A percentile compares a stretch with the other conserved stretches of the same genome.
These are phyloP conservation scores for Nakazawaea populi DNA, from an alignment of 805 yeast species.

Conservation along the genomic window DNA sequence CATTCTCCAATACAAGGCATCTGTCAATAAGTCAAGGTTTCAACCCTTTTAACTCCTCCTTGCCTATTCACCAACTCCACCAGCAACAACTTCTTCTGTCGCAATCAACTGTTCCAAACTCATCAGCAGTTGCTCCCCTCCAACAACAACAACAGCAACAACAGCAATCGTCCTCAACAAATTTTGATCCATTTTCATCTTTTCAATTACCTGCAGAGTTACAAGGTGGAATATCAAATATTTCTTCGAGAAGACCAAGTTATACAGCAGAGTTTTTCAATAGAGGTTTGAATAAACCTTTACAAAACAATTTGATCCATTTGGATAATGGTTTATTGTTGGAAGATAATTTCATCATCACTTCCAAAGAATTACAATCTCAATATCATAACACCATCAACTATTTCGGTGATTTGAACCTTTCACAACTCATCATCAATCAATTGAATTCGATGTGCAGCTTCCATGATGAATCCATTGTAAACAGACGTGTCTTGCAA, in stretches of 20 bases:
- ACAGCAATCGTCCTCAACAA: constrained; percentile 4
- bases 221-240: constrained; percentile 59
- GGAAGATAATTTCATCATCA: constrained; percentile 48
- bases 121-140: constrained; percentile 11
- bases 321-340: constrained; percentile 61
- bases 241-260: constrained; percentile 66
- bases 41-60: constrained; percentile 6
- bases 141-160: constrained; percentile 11
- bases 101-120: neutral
- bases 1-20: constrained; percentile 8
- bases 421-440: constrained; percentile 32
- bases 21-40: constrained; percentile 7
- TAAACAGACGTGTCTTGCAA: constrained; percentile 18
- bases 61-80: constrained; percentile 4
- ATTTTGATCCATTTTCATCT: constrained; percentile 16
- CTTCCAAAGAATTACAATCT: constrained; percentile 50
- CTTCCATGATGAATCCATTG: neutral
- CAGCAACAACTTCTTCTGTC: neutral
- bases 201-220: constrained; percentile 51
- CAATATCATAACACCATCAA: constrained; percentile 41
- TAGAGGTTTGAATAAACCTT: constrained; percentile 10
- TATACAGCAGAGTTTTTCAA: constrained; percentile 65
- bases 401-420: constrained; percentile 47
- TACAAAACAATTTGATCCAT: constrained; percentile 15
- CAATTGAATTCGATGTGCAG: constrained; percentile 25